Evolutionary conservation across 805 yeast species (phyloP).

Genomic region (Brettanomyces naardenensis): DNA sequence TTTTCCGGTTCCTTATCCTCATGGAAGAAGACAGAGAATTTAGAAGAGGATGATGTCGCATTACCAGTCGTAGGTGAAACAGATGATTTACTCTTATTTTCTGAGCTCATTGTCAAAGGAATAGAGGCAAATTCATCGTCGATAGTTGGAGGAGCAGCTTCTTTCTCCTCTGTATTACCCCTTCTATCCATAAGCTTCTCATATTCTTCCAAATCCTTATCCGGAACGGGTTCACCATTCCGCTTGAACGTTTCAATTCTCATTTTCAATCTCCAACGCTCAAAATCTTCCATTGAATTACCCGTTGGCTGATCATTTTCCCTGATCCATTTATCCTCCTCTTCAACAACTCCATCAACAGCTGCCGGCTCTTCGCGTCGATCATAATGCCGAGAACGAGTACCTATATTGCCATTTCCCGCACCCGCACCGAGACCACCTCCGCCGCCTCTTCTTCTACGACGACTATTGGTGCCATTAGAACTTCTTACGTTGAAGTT

Average conservation of each 20-base stretch:
- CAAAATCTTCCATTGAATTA: slow-evolving; percentile 49
- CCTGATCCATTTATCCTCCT: slow-evolving; percentile 30
- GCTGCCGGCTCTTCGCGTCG: slow-evolving; percentile 2
- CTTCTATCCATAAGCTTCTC: slow-evolving; percentile 7
- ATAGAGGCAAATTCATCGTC: slow-evolving; percentile 10
- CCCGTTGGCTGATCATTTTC: slow-evolving; percentile 34
- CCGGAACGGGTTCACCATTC: slow-evolving; percentile 33
- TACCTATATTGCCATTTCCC: slow-evolving; percentile 8
- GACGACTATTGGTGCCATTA: slow-evolving; percentile 4
- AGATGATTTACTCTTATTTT: background rate
- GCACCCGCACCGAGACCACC: background rate
- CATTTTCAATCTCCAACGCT: slow-evolving; percentile 50
- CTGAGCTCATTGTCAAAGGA: slow-evolving; percentile 1
- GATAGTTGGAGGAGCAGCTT: slow-evolving; percentile 1
- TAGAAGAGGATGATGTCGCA: slow-evolving; percentile 6
- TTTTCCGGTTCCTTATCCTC: slow-evolving; percentile 22
- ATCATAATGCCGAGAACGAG: background rate
- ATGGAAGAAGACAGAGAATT: slow-evolving; percentile 22
- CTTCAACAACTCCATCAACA: slow-evolving; percentile 12
- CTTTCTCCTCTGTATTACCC: slow-evolving; percentile 1
- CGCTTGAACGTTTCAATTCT: slow-evolving; percentile 39
- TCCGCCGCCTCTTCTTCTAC: slow-evolving; percentile 9
- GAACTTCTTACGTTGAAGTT: slow-evolving; percentile 2
- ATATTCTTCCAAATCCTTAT: slow-evolving; percentile 19
- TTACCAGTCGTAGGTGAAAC: background rate